phyloP scores from a whole-genome alignment of 2,329 filamentous ascomycete genomes.

The Dactylonectria estremocensis region DNA sequence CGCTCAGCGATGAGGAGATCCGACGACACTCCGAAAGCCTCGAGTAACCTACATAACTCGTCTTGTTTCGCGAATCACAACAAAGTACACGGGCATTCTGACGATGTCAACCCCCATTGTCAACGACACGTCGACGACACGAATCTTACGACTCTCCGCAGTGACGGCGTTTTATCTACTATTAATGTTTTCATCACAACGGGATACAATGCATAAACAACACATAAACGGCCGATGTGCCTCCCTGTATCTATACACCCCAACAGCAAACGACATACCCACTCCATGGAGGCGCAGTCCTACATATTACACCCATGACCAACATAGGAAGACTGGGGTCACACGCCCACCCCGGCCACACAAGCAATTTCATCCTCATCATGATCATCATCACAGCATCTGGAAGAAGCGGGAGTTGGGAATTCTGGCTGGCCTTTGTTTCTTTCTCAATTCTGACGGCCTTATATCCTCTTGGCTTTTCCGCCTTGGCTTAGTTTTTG shows the following conservation, averaged over 20 bases:
- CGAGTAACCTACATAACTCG: constrained; percentile 52
- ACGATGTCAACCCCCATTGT: constrained; percentile 19
- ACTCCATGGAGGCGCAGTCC: constrained; percentile 3
- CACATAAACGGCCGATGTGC: constrained; percentile 10
- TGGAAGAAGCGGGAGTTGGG: constrained; percentile 48
- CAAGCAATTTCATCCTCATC: constrained; percentile 28
- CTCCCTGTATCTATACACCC: constrained; percentile 13
- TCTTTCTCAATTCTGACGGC: constrained; percentile 16
- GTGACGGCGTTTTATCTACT: constrained; percentile 20
- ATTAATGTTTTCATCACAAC: constrained; percentile 23
- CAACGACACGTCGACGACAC: constrained; percentile 20
- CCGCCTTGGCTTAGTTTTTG: constrained; percentile 31
- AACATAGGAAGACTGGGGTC: not conserved
- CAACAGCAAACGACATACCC: constrained; percentile 19
- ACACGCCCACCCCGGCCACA: constrained; percentile 16
- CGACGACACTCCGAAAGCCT: constrained; percentile 66
- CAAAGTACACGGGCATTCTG: constrained; percentile 5
- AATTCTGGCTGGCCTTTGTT: constrained; percentile 30
- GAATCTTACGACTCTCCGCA: constrained; percentile 30
- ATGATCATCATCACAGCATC: constrained; percentile 39
- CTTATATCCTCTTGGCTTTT: constrained; percentile 35
- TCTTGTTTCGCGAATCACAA: not conserved
- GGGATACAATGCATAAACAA: constrained; percentile 14
- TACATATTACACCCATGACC: constrained; percentile 13
- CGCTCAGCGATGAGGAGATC: constrained; percentile 83